A percentile compares a stretch with the other conserved stretches of the same genome.
Conservation (phyloP, 2,329 filamentous ascomycete species). For the Conoideocrella luteorostrata region DNA sequence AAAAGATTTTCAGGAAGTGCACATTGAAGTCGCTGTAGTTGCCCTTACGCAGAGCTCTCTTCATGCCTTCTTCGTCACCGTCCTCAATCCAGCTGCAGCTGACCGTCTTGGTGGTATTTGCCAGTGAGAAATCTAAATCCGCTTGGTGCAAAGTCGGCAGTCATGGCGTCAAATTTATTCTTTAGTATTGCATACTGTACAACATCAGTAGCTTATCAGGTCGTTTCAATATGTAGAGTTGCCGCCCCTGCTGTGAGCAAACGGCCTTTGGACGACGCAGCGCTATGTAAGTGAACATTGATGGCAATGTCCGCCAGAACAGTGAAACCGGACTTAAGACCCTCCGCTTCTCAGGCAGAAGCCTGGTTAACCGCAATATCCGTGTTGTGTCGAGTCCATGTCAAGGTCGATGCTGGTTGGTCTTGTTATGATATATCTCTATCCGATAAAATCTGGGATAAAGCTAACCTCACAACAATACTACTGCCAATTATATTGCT, state of each 20-base stretch:
- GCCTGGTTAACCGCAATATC: too few species aligned
- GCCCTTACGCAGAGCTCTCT: background rate
- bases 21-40: too few species aligned
- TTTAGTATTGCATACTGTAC: background rate
- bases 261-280: background rate
- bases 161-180: background rate
- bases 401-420: too few species aligned
- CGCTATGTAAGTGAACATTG: background rate
- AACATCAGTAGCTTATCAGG: background rate
- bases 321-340: background rate
- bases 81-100: background rate
- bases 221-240: too few species aligned
- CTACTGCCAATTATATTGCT: too few species aligned
- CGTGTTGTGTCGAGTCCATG: too few species aligned
- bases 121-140: background rate
- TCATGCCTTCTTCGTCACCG: background rate
- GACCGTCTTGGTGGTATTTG: background rate
- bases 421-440: too few species aligned
- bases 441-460: too few species aligned
- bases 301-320: background rate
- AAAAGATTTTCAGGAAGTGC: too few species aligned
- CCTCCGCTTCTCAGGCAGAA: background rate
- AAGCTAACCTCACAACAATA: too few species aligned
- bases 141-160: background rate
- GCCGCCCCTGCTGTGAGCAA: background rate